A percentile compares a stretch with the other conserved stretches of the same genome.
Conservation (phyloP, 2,329 filamentous ascomycete species). For the Fusarium mundagurra region DNA sequence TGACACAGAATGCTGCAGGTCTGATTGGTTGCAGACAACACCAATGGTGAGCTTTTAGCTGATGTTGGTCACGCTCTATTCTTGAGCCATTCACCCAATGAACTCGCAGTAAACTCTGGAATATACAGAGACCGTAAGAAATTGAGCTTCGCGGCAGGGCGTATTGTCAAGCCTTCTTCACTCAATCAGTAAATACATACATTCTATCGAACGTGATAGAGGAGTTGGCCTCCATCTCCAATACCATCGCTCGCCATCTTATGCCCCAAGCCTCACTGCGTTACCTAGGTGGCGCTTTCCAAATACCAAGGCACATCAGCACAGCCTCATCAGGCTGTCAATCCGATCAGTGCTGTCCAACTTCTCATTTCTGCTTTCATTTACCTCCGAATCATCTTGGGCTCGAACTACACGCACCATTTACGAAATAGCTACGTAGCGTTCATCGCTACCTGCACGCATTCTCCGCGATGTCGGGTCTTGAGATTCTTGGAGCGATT, state of each 20-base stretch:
- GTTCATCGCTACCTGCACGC: background rate
- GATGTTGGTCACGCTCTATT: background rate
- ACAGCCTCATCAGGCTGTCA: slow-evolving; percentile 8
- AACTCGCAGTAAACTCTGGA: background rate
- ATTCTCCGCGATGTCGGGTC: background rate
- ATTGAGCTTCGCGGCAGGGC: fast-evolving
- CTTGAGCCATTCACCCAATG: background rate
- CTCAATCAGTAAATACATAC: background rate
- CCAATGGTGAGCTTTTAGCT: background rate
- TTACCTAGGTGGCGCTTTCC: background rate
- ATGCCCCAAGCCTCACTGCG: background rate
- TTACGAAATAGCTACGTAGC: background rate
- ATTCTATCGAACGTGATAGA: background rate
- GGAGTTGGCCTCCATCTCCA: background rate
- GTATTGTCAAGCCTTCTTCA: background rate
- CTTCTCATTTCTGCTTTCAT: background rate
- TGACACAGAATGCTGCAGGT: background rate
- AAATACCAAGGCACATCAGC: background rate
- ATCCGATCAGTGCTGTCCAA: background rate
- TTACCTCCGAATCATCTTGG: fast-evolving
- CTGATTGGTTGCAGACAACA: background rate
- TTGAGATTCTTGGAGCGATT: slow-evolving; percentile 24
- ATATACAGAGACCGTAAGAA: background rate
- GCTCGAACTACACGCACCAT: background rate
- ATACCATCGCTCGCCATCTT: background rate